A percentile compares a stretch with the other conserved stretches of the same genome.
Conservation (phyloP, 2,329 filamentous ascomycete genomes). For the Fusarium torulosum region DNA sequence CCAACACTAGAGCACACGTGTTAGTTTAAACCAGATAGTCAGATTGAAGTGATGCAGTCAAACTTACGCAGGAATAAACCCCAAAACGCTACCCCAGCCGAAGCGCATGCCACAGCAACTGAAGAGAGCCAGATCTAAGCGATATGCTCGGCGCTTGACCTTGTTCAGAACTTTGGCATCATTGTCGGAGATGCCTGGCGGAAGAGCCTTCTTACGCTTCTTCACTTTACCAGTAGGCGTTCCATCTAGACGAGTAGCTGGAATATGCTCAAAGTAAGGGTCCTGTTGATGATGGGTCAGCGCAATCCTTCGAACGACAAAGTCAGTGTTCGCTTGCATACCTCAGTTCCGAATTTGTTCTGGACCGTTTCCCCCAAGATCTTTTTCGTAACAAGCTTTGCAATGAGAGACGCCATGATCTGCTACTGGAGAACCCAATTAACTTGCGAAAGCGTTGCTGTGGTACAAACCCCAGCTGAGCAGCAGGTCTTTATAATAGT, state of each 20-base stretch:
- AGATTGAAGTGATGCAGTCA: not conserved
- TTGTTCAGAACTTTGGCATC: constrained; percentile 86
- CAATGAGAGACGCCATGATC: constrained; percentile 65
- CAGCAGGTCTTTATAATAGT: constrained; percentile 4
- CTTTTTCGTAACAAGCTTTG: constrained; percentile 68
- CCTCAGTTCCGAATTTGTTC: constrained; percentile 71
- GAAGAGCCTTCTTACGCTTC: constrained; percentile 87
- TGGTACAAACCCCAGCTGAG: not conserved
- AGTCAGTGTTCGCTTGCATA: constrained; percentile 48
- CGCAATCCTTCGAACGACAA: not conserved
- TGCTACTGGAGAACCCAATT: not conserved
- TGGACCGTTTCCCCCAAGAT: constrained; percentile 67
- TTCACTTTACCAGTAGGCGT: constrained; percentile 78
- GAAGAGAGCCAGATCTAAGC: constrained; percentile 86
- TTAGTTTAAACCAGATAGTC: constrained; percentile 35
- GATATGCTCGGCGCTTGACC: constrained; percentile 87
- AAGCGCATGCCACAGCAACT: constrained; percentile 85
- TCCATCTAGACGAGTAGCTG: constrained; percentile 76
- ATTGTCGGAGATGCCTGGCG: constrained; percentile 83
- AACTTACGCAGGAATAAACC: constrained; percentile 82
- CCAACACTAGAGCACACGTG: constrained; percentile 67
- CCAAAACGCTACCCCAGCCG: constrained; percentile 90
- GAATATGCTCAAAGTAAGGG: constrained; percentile 87
- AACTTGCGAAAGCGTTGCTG: not conserved
- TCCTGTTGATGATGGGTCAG: constrained; percentile 68